phyloP scores from a whole-genome alignment of 108 stramenopile species.

The Cyclotella atomus region DNA sequence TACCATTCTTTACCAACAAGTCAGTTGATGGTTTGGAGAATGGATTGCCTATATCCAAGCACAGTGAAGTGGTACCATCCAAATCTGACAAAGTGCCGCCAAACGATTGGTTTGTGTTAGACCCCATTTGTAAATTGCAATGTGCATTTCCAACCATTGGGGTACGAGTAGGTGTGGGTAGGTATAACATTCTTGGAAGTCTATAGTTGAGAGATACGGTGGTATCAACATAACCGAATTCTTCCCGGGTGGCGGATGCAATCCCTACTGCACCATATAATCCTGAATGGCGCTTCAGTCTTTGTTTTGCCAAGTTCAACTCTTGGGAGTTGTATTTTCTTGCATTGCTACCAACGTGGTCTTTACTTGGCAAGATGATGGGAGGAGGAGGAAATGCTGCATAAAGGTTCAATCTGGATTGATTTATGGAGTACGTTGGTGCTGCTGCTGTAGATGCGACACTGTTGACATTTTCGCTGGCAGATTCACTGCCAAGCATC shows the following conservation, averaged over 20 bases:
- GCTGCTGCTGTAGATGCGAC: background rate
- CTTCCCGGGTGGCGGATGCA: conserved; percentile 13
- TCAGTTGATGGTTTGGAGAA: background rate
- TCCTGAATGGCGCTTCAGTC: conserved; percentile 35
- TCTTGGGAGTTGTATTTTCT: background rate
- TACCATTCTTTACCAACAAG: conserved; percentile 8
- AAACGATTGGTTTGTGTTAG: conserved; percentile 11
- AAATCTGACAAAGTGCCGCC: conserved; percentile 23
- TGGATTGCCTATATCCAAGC: conserved; percentile 19
- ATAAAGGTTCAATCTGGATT: conserved; percentile 28
- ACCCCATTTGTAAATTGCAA: conserved; percentile 30
- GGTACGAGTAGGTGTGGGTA: background rate
- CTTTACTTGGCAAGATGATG: background rate
- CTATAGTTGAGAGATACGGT: conserved; percentile 42
- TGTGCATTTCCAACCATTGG: conserved; percentile 18
- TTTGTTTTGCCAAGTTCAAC: conserved; percentile 12
- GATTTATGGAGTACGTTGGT: conserved; percentile 34
- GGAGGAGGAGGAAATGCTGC: conserved; percentile 48
- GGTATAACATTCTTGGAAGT: conserved; percentile 17
- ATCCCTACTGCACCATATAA: conserved; percentile 32
- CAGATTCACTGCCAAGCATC: background rate
- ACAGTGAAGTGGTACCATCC: conserved; percentile 25
- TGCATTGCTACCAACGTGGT: background rate
- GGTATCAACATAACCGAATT: conserved; percentile 27
- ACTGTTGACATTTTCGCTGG: background rate